Percentiles rank a stretch among this genome's conserved stretches.
These are phyloP conservation scores for Candida taoyuanica DNA, from an alignment of 805 yeast genomes.

Conservation along the genomic window DNA sequence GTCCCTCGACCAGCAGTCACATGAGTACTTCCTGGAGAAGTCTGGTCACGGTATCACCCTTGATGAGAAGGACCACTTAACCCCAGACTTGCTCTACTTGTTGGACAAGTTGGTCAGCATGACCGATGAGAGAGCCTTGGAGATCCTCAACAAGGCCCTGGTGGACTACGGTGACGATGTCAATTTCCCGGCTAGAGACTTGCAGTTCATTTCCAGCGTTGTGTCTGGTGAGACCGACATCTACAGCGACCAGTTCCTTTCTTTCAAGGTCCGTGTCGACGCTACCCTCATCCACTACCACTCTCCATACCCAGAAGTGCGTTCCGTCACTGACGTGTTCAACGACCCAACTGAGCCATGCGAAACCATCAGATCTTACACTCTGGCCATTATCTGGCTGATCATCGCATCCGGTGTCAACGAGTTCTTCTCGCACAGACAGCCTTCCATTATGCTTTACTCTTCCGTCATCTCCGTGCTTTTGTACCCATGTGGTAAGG, in stretches of 20 bases:
- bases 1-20: constrained; percentile 4
- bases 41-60: constrained; percentile 16
- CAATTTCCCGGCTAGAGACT: constrained; percentile 35
- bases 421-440: constrained; percentile 52
- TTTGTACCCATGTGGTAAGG: constrained; percentile 41
- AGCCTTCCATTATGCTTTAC: constrained; percentile 43
- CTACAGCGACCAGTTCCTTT: constrained; percentile 1
- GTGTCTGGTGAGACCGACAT: constrained; percentile 4
- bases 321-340: constrained; percentile 52
- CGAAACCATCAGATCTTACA: constrained; percentile 43
- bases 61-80: constrained; percentile 11
- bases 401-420: constrained; percentile 50
- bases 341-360: constrained; percentile 46
- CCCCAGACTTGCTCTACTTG: constrained; percentile 15
- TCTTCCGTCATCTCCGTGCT: constrained; percentile 44
- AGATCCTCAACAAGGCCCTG: constrained; percentile 32
- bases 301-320: constrained; percentile 64
- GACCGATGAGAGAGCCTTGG: constrained; percentile 27
- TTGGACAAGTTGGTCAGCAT: constrained; percentile 9
- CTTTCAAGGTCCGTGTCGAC: constrained; percentile 8
- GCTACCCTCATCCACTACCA: constrained; percentile 27
- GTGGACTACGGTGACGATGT: constrained; percentile 43
- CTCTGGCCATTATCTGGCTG: constrained; percentile 40
- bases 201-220: constrained; percentile 9
- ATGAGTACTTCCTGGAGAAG: constrained; percentile 12